Conservation (phyloP, 192 early-diverging fungal species). For the Linnemannia hyalina region DNA sequence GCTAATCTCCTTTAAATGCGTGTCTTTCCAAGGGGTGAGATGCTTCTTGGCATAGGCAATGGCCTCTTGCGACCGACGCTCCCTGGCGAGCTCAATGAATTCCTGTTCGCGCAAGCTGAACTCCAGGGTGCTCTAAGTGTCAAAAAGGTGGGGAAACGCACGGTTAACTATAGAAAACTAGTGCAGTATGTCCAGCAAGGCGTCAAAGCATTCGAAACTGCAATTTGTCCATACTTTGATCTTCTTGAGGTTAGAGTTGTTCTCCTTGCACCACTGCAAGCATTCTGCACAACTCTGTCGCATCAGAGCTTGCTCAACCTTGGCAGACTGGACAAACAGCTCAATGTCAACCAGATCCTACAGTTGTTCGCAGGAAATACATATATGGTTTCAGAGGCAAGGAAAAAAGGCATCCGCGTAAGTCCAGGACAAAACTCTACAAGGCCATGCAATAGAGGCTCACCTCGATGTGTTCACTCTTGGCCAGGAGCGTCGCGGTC, state of each 20-base stretch:
- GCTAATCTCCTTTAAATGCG: constrained; percentile 84
- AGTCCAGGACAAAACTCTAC: not conserved
- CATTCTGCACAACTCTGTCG: constrained; percentile 87
- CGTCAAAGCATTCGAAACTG: not conserved
- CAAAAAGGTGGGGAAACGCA: not conserved
- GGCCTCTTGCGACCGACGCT: constrained; percentile 73
- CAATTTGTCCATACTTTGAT: constrained; percentile 72
- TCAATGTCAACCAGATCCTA: constrained; percentile 92
- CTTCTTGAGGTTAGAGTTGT: constrained; percentile 89
- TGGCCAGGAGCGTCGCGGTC: constrained; percentile 79
- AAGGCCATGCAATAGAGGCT: not conserved
- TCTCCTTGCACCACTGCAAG: constrained; percentile 95
- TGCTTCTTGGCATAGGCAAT: constrained; percentile 91
- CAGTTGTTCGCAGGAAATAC: not conserved
- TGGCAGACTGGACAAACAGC: constrained; percentile 86
- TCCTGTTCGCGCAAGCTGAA: constrained; percentile 97
- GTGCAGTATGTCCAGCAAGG: not conserved
- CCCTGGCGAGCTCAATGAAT: constrained; percentile 89
- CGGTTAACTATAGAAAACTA: not conserved
- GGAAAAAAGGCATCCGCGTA: not conserved
- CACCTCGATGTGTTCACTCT: constrained; percentile 75
- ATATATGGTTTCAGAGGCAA: not conserved
- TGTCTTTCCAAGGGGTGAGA: constrained; percentile 81
- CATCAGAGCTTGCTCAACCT: constrained; percentile 84
- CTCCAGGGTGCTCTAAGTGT: constrained; percentile 89